Evolutionary conservation across 306 rosid genomes (phyloP), one percentile per base, ranked within the genome.

Genomic region (Citrullus amarus): DNA sequence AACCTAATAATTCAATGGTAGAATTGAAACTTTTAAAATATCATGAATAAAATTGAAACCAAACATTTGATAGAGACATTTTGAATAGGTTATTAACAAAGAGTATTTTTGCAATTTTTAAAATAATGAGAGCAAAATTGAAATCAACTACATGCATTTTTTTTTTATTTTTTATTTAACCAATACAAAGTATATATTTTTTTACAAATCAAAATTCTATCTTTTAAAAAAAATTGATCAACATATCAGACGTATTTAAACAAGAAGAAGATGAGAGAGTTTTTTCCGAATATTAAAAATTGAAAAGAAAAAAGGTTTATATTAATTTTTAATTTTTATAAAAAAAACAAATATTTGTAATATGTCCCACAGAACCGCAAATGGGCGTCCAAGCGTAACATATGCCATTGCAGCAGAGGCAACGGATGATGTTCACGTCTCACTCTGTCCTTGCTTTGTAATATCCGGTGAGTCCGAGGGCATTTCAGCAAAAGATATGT

Each of bases 321-420:
- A 1, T 17, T 18, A 0, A 6, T 1, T 9, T 9, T 4, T 8
- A 34, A 2, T 41, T 41, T 25, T 0, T 6, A 28, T 13, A 5
- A 20, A 44, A 44, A 22, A 43, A 2, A 8, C 53, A 70, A 25
- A 25, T 68, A 41, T 22, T 32, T 50, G 44, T 17, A 39, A 18
- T 18, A 9, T 39, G 60, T 71, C 8, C 20, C 30, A 68, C 90
- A 94, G 96, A 91, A 90, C 92, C 70, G 87, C 91, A n/a, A 80
- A 84, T 67, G 94, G 83, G 70, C 88, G 12, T 43, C 78, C 93
- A 65, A 91, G 94, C 14, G 81, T 94, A 77, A 94, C 96, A 2
- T 94, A 90, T 86, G 98, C 95, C 4, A 85, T 94, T 70, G 94
- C 97, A 63, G 97, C 95, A 53, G 85, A 89, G 87, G 91, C 87